These are phyloP conservation scores for Plasmodium relictum DNA, from an alignment of 169 alveolate genomes.

Conservation along the genomic window DNA sequence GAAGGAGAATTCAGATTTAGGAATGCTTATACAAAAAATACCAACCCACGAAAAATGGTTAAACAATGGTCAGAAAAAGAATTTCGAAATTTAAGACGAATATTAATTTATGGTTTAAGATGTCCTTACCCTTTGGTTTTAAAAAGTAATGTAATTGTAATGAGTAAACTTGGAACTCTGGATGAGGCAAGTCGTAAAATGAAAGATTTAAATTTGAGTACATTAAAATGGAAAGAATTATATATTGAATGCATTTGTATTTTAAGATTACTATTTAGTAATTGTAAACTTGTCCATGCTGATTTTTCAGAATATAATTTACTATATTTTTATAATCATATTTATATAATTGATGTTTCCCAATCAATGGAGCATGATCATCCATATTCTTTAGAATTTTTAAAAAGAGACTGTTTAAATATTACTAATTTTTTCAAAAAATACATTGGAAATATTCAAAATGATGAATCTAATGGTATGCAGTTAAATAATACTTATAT, in stretches of 20 bases:
- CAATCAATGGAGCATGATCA: conserved; percentile 99
- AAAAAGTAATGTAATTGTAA: conserved; percentile 96
- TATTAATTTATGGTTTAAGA: conserved; percentile 92
- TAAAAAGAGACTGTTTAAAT: conserved; percentile 98
- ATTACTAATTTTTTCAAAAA: conserved; percentile 95
- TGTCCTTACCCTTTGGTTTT: conserved; percentile 96
- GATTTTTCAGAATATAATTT: conserved; percentile 98
- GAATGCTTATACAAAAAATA: conserved; percentile 93
- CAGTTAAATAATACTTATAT: background rate
- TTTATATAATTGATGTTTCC: conserved; percentile 98
- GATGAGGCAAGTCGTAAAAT: conserved; percentile 82
- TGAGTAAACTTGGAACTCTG: conserved; percentile 94
- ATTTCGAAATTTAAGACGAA: conserved; percentile 95
- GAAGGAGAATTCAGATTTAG: conserved; percentile 99
- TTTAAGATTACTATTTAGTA: conserved; percentile 93
- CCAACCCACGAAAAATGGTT: conserved; percentile 99
- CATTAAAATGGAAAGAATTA: conserved; percentile 85
- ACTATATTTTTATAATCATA: conserved; percentile 87
- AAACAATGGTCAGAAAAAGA: conserved; percentile 99
- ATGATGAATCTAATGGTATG: background rate
- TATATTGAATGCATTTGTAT: conserved; percentile 91
- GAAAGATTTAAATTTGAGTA: conserved; percentile 76
- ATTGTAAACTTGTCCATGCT: conserved; percentile 98
- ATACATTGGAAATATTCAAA: conserved; percentile 40
- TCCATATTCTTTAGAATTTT: conserved; percentile 97